Percentiles rank a stretch among this genome's conserved stretches.
Conservation (phyloP, 2,329 filamentous ascomycete genomes). For the Dothistroma septosporum region DNA sequence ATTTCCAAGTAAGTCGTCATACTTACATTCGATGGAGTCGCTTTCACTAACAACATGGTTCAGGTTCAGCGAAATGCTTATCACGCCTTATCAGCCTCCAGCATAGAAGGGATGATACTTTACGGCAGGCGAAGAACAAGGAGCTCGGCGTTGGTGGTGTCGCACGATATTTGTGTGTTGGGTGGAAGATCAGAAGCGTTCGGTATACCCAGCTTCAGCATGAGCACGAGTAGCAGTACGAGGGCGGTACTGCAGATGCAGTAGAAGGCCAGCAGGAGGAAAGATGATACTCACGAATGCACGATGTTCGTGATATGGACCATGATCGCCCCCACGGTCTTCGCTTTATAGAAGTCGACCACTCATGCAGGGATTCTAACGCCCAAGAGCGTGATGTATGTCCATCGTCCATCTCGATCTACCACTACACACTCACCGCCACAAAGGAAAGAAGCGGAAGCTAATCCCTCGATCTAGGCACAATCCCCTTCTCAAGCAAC, state of each 20-base stretch:
- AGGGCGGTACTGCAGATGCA: neutral
- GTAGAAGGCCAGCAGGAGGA: neutral
- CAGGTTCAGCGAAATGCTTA: constrained; percentile 75
- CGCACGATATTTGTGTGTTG: neutral
- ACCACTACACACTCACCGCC: neutral
- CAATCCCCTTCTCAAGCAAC: constrained; percentile 25
- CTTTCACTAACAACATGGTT: constrained; percentile 25
- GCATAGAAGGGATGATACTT: constrained; percentile 12
- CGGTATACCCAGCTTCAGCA: neutral
- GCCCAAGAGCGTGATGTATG: too few relatives aligned
- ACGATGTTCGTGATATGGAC: neutral
- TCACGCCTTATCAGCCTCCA: constrained; percentile 70
- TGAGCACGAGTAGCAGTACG: neutral
- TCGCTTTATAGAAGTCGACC: neutral
- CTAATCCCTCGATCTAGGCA: neutral
- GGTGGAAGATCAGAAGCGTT: neutral
- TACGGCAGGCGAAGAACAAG: neutral
- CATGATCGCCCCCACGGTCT: neutral
- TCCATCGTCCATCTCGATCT: neutral
- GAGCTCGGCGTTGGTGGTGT: constrained; percentile 1
- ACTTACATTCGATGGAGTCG: neutral
- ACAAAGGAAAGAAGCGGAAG: neutral
- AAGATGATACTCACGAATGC: neutral
- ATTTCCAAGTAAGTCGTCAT: constrained; percentile 60
- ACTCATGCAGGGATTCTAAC: too few relatives aligned